Evolutionary conservation across 805 yeast genomes (phyloP).

Genomic region (Yueomyces sp.): DNA sequence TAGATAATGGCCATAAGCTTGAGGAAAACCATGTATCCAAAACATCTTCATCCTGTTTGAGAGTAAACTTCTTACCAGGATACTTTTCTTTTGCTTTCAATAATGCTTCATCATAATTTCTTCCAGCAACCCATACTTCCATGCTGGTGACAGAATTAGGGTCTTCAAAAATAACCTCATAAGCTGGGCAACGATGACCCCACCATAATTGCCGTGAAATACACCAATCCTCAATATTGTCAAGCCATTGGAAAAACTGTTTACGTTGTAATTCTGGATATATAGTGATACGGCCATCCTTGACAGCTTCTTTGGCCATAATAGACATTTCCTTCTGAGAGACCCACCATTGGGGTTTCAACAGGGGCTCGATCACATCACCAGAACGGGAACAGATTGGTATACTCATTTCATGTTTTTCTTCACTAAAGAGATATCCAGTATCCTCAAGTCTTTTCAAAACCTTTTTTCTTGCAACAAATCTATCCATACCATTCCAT

Average conservation of each 20-base stretch:
- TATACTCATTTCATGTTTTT: slow-evolving; percentile 89
- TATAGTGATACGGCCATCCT: slow-evolving; percentile 63
- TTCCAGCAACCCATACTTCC: slow-evolving; percentile 82
- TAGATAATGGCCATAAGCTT: slow-evolving; percentile 93
- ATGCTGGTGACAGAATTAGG: slow-evolving; percentile 43
- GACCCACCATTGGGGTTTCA: slow-evolving; percentile 99
- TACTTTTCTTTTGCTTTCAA: slow-evolving; percentile 62
- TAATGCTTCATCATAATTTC: slow-evolving; percentile 66
- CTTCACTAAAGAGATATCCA: slow-evolving; percentile 65
- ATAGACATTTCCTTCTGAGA: slow-evolving; percentile 76
- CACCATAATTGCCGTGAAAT: slow-evolving; percentile 87
- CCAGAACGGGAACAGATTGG: slow-evolving; percentile 93
- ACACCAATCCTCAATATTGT: slow-evolving; percentile 97
- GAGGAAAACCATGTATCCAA: slow-evolving; percentile 99
- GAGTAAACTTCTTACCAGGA: slow-evolving; percentile 50
- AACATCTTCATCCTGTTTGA: slow-evolving; percentile 93
- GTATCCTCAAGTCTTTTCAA: slow-evolving; percentile 59
- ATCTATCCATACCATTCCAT: slow-evolving; percentile 81
- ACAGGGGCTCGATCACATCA: slow-evolving; percentile 85
- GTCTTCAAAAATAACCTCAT: slow-evolving; percentile 71
- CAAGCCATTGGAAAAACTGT: slow-evolving; percentile 90
- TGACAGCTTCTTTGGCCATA: slow-evolving; percentile 73
- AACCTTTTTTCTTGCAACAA: slow-evolving; percentile 79
- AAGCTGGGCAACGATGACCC: slow-evolving; percentile 98
- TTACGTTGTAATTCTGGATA: slow-evolving; percentile 76